Evolutionary conservation across 169 alveolate genomes (phyloP), one percentile per base, ranked within the genome.

Genomic region (Plasmodium gonderi): DNA sequence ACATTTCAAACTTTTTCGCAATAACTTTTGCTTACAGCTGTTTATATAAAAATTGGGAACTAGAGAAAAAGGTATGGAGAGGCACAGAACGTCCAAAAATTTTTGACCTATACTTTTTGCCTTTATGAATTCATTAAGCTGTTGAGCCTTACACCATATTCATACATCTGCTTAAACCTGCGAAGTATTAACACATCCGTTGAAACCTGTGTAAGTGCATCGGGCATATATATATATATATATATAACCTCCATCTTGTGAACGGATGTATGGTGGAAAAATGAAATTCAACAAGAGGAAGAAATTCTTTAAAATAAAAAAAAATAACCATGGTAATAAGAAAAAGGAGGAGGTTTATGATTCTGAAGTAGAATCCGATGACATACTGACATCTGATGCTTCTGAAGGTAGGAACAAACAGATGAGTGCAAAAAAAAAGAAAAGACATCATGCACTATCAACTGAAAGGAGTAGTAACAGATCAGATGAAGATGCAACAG

Each of bases 311-410:
- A 74, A 49, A 23, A 83, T 69, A 44, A 49, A 45, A 40, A 54
- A 69, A 38, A 72, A 72, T 17, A 74, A 31, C 11, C 23, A 83
- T 40, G 64, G 45, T 31, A 76, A 76, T 11, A 36, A 31, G 40
- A 69, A 31, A 40, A 69, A 26, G 11, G 77, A 68, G 40, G 26
- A 72, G 40, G 65, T 12, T 3, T 26, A 83, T 11, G 75, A 83
- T 76, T 83, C 92, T 38, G 92, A 83, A 36, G 38, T 83, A 31
- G 92, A 83, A 76, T 83, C 92, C 1, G 92, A 83, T 76, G 92
- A 83, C 31, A 83, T 83, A 29, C 54, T 83, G 20, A 38, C 92
- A 26, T 83, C 92, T 12, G 65, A 45, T 23, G 81, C 47, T 6
- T 83, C 92, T 14, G 79, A 80, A 14, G 81, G 64, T 31, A 36